Percentiles rank a stretch among this genome's conserved stretches.
phyloP scores from a whole-genome alignment of 768 basidiomycete species.

The Chalciporus chontae region DNA sequence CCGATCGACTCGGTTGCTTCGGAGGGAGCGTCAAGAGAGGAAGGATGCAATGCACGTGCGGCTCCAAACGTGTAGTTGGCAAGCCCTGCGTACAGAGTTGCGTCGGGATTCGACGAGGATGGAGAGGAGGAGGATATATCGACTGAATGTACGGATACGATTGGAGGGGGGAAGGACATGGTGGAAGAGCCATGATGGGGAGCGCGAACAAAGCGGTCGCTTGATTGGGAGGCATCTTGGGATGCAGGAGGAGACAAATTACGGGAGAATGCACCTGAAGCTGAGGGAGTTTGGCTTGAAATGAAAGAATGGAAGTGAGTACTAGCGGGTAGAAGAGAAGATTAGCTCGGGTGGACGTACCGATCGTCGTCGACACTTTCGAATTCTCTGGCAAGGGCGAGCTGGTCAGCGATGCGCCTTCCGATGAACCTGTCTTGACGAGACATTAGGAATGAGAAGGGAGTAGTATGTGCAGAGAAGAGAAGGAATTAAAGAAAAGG shows the following conservation, averaged over 20 bases:
- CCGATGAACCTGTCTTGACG: conserved; percentile 13
- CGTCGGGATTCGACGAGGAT: conserved; percentile 1
- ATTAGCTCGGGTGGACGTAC: not conserved
- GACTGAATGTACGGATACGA: not conserved
- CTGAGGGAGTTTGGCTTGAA: not conserved
- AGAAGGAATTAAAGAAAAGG: not conserved
- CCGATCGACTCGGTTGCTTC: conserved; percentile 31
- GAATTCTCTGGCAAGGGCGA: conserved; percentile 27
- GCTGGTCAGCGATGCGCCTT: conserved; percentile 28
- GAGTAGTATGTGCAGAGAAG: conserved; percentile 1
- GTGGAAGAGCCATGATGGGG: not conserved
- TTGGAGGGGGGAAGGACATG: not conserved
- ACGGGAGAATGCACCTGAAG: not conserved
- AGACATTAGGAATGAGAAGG: not conserved
- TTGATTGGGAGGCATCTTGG: not conserved
- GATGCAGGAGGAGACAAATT: not conserved
- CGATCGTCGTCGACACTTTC: not conserved
- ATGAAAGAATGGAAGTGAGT: not conserved
- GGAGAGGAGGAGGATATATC: not conserved
- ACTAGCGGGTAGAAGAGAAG: not conserved
- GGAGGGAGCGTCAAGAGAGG: conserved; percentile 15
- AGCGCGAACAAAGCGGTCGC: not conserved
- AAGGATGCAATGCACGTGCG: conserved; percentile 15
- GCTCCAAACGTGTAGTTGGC: conserved; percentile 43
- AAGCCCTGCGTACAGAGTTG: conserved; percentile 38